These are phyloP conservation scores for Ceratobasidium sp. DNA, from an alignment of 1,284 basidiomycete genomes.

Conservation along the genomic window DNA sequence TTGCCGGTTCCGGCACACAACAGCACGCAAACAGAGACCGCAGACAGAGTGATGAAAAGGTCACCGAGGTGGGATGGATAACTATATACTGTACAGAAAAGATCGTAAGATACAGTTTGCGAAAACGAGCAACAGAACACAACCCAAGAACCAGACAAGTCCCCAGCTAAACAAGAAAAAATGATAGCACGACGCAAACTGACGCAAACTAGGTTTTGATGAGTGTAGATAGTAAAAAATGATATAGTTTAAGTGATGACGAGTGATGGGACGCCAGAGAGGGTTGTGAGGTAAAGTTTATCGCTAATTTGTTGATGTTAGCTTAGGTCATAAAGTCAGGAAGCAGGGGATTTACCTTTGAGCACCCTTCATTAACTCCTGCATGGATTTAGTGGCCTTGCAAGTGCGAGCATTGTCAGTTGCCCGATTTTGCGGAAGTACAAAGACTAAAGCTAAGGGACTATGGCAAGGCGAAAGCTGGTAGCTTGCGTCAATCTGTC, in stretches of 20 bases:
- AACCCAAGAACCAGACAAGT: constrained; percentile 2
- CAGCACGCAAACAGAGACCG: constrained; percentile 16
- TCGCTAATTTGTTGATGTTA: constrained; percentile 24
- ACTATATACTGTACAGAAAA: constrained; percentile 41
- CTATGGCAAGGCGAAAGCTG: constrained; percentile 49
- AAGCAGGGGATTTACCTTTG: constrained; percentile 61
- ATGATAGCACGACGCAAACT: constrained; percentile 15
- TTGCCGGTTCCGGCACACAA: constrained; percentile 25
- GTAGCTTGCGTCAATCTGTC: constrained; percentile 48
- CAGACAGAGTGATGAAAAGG: constrained; percentile 23
- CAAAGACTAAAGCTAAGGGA: constrained; percentile 48
- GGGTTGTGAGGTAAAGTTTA: constrained; percentile 62
- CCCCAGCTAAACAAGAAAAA: constrained; percentile 4
- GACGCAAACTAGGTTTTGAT: constrained; percentile 32
- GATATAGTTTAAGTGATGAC: constrained; percentile 64
- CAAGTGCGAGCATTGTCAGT: constrained; percentile 55
- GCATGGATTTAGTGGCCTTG: constrained; percentile 51
- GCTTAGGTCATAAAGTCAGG: constrained; percentile 11
- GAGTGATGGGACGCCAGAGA: constrained; percentile 68
- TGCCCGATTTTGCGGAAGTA: constrained; percentile 51
- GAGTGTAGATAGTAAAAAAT: constrained; percentile 32
- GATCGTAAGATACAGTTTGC: constrained; percentile 39
- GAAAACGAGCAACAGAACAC: constrained; percentile 27
- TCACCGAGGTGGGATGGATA: constrained; percentile 16
- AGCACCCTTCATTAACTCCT: constrained; percentile 61